Evolutionary conservation across 1,284 basidiomycete genomes (phyloP).

Genomic region (Boletellus dicymbophilus): DNA sequence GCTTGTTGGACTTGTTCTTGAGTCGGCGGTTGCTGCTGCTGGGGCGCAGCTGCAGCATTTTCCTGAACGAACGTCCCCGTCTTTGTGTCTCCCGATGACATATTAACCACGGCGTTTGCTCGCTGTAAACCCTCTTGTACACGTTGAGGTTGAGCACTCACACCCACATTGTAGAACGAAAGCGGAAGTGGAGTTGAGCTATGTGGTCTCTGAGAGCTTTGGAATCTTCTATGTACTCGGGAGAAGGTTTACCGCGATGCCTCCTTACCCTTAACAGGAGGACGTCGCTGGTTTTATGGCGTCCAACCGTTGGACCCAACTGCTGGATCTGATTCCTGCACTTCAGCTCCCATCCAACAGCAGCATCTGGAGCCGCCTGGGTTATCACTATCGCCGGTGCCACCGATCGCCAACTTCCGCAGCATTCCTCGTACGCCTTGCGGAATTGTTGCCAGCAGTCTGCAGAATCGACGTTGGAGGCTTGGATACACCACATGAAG

Average conservation of each 20-base stretch:
- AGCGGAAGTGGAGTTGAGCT: not conserved
- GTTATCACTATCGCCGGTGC: not conserved
- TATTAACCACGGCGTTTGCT: conserved; percentile 12
- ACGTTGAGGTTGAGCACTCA: too few species aligned
- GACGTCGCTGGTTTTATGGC: not conserved
- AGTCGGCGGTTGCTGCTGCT: conserved; percentile 22
- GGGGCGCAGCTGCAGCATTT: conserved; percentile 5
- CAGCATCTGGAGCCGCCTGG: not conserved
- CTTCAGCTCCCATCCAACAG: not conserved
- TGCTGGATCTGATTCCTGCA: not conserved
- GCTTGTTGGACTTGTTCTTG: conserved; percentile 36
- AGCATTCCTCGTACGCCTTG: not conserved
- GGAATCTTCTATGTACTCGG: not conserved
- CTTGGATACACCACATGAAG: not conserved
- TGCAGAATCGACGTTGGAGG: not conserved
- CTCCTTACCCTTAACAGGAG: not conserved
- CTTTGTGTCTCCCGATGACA: conserved; percentile 24
- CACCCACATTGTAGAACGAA: too few species aligned
- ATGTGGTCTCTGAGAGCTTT: not conserved
- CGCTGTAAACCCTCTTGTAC: too few species aligned
- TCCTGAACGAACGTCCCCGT: conserved; percentile 20
- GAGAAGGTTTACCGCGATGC: not conserved
- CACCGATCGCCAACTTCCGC: not conserved
- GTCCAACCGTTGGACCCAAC: not conserved
- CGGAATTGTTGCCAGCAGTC: not conserved